Evolutionary conservation across 768 basidiomycete species (phyloP), one percentile per base, ranked within the genome.

Genomic region (Mycena epipterygia): DNA sequence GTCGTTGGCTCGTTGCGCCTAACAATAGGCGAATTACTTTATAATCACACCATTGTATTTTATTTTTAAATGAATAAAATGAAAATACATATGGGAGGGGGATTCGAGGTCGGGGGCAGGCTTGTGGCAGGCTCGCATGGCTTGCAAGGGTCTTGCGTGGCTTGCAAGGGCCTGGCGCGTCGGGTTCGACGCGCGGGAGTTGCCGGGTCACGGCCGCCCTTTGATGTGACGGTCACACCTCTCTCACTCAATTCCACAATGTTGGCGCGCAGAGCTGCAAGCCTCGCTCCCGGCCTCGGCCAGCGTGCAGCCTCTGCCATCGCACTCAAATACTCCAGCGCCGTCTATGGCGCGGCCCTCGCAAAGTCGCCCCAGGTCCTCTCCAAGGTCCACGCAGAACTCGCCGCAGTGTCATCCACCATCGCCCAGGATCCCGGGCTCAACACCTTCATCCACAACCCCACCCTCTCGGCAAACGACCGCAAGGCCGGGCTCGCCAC

Each of bases 341-440:
- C 95, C 35, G 85, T 90, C 70, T 96, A 93, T 78, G 88, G 89
- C 44, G 95, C 95, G 39, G 93, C 95, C 11, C 90, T 96, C 76
- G 85, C 89, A 73, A 93, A 93, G 84, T 96, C 95, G 4, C 91
- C 95, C 29, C 89, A 90, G 79, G 88, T 89, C 53, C 92, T 99
- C 82, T 90, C 81, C 82, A 91, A 93, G 79, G 94, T 99, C 76
- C 94, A 96, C 81, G 78, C 90, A 55, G 98, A 99, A 79, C 90
- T 99, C 73, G 84, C 82, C 75, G 82, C 83, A 74, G 89, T 99
- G 80, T 85, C 90, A 73, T 86, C 86, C 78, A 85, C 91, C 79
- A 88, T 98, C 81, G 86, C 89, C 78, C 83, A 86, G 41, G 86
- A 88, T 67, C 86, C 91, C 65, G 90, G 91, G 74, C 81, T 96